phyloP scores from a whole-genome alignment of 75 land plant species.

The Sequoiadendron giganteum region DNA sequence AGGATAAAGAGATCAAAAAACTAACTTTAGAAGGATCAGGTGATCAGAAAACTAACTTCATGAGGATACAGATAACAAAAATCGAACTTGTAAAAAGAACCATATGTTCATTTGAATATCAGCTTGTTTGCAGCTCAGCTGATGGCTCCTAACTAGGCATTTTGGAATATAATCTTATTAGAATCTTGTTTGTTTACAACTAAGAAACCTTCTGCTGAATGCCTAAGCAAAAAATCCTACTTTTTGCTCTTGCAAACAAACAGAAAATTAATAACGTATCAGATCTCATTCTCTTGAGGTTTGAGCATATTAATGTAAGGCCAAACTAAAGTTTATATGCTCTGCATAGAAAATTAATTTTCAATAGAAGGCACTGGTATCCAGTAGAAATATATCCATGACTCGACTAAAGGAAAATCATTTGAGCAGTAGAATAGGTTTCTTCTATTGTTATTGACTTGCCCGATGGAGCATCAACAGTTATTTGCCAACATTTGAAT shows the following conservation, averaged over 20 bases:
- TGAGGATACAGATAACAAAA: neutral
- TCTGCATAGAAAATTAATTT: neutral
- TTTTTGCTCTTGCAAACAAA: neutral
- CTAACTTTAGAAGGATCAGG: neutral
- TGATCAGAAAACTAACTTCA: neutral
- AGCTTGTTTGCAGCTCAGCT: neutral
- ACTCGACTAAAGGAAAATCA: neutral
- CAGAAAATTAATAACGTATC: neutral
- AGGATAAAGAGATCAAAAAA: slow-evolving; percentile 37
- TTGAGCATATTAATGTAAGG: neutral
- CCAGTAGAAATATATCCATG: neutral
- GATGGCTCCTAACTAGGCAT: neutral
- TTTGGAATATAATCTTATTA: neutral
- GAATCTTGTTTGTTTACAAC: neutral
- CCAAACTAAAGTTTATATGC: neutral
- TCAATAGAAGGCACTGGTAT: neutral
- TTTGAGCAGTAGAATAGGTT: neutral
- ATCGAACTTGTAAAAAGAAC: neutral
- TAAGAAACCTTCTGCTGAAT: neutral
- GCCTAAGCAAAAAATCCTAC: neutral
- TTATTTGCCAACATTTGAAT: neutral
- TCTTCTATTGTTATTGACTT: neutral
- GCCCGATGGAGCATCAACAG: neutral
- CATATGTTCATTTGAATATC: neutral
- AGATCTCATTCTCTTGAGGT: neutral